Conservation (phyloP, 768 basidiomycete genomes). For the Rhodosporidiobolus odoratus region DNA sequence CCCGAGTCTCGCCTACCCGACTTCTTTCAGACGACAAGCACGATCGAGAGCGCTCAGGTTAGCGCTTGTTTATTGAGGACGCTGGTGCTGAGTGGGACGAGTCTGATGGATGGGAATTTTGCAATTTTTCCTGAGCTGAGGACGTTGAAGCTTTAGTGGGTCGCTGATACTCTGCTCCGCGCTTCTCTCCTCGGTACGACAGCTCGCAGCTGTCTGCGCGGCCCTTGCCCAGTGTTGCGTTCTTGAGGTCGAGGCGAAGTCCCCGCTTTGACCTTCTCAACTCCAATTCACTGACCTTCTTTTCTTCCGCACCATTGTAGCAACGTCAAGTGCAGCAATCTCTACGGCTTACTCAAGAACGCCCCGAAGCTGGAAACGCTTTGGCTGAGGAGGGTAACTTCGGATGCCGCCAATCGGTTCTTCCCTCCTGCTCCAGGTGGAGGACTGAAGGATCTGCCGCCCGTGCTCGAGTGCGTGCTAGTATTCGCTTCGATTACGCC, state of each 20-base stretch:
- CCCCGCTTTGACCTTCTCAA: background rate
- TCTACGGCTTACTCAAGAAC: slow-evolving; percentile 19
- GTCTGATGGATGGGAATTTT: slow-evolving; percentile 7
- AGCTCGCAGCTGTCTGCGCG: no score
- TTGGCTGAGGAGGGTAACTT: background rate
- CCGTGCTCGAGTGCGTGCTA: slow-evolving; percentile 15
- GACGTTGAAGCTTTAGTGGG: background rate
- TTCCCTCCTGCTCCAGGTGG: background rate
- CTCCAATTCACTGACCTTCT: background rate
- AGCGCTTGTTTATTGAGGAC: background rate
- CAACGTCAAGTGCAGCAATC: slow-evolving; percentile 9
- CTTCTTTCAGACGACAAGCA: background rate
- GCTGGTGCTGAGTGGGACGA: slow-evolving; percentile 1
- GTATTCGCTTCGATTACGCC: no score
- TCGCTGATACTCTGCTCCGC: background rate
- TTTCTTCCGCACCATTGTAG: background rate
- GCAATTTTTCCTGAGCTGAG: background rate
- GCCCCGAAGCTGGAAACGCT: slow-evolving; percentile 1
- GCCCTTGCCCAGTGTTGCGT: no score
- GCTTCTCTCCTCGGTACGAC: no score
- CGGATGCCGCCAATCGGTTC: slow-evolving; percentile 2
- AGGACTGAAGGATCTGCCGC: slow-evolving; percentile 12
- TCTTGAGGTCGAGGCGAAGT: no score
- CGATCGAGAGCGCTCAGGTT: background rate
- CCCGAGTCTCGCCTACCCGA: slow-evolving; percentile 7